These are phyloP conservation scores for Coleophoma crateriformis DNA, from an alignment of 2,329 filamentous ascomycete species.

Conservation along the genomic window DNA sequence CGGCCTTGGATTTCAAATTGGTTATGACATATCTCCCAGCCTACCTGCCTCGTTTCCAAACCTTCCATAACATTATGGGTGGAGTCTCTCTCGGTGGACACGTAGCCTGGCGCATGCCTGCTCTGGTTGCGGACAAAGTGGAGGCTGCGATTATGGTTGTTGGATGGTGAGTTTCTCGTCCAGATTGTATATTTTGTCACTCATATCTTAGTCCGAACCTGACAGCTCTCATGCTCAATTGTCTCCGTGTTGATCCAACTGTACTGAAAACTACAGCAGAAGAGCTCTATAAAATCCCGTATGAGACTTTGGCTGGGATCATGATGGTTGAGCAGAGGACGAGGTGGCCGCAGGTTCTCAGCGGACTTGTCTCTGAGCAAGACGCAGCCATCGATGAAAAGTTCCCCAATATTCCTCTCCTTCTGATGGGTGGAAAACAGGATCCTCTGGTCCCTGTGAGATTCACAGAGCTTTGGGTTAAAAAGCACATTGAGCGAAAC, in stretches of 20 bases:
- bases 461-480: constrained; percentile 8
- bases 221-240: constrained; percentile 7
- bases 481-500: constrained; percentile 2
- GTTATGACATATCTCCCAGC: constrained; percentile 10
- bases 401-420: constrained; percentile 9
- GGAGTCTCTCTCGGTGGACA: constrained; percentile 12
- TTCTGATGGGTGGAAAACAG: constrained; percentile 9
- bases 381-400: constrained; percentile 7
- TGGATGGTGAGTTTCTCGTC: constrained; percentile 3
- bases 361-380: constrained; percentile 1
- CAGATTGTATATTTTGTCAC: neutral
- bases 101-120: constrained; percentile 5
- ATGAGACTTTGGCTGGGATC: constrained; percentile 2
- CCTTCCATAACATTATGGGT: constrained; percentile 10
- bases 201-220: constrained; percentile 1
- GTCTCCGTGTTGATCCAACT: constrained; percentile 6
- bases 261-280: neutral
- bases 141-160: constrained; percentile 11
- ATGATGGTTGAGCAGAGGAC: constrained; percentile 8
- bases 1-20: constrained; percentile 14
- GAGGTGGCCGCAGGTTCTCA: constrained; percentile 5
- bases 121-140: constrained; percentile 4
- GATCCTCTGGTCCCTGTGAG: constrained; percentile 8
- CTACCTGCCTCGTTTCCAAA: constrained; percentile 11
- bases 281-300: constrained; percentile 5